Evolutionary conservation across 2,329 filamentous ascomycete genomes (phyloP).

Genomic region (Colletotrichum paranaense): DNA sequence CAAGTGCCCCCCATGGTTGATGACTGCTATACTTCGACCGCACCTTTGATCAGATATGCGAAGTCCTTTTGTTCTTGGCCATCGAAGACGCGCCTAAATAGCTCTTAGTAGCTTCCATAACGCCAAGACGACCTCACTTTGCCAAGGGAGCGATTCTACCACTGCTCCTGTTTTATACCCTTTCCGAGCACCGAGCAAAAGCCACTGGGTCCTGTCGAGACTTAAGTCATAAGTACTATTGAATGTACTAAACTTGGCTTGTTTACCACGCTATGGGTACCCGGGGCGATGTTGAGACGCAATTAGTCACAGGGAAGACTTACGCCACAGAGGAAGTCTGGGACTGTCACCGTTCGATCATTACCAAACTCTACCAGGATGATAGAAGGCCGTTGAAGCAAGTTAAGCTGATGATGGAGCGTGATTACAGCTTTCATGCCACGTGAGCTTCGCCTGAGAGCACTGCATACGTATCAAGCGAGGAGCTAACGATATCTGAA

Average conservation of each 20-base stretch:
- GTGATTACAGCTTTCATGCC: background rate
- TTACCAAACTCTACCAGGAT: background rate
- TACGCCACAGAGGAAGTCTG: slow-evolving; percentile 9
- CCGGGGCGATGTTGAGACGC: background rate
- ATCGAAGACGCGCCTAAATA: background rate
- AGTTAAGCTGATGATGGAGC: slow-evolving; percentile 20
- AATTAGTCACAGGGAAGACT: background rate
- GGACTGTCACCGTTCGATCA: background rate
- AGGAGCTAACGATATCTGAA: background rate
- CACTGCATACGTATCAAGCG: background rate
- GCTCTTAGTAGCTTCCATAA: background rate
- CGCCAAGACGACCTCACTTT: background rate
- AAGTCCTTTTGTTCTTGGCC: background rate
- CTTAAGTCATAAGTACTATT: background rate
- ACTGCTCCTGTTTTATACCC: background rate
- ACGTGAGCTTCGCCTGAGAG: background rate
- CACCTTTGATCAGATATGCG: background rate
- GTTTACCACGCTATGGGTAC: background rate
- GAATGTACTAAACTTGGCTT: background rate
- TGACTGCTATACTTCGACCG: background rate
- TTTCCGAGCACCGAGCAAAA: background rate
- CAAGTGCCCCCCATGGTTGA: background rate
- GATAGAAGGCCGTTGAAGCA: slow-evolving; percentile 18
- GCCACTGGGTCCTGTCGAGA: background rate
- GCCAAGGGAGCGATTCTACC: background rate